These are phyloP conservation scores for Begonia peltatifolia DNA, from an alignment of 306 rosid species.

Conservation along the genomic window DNA sequence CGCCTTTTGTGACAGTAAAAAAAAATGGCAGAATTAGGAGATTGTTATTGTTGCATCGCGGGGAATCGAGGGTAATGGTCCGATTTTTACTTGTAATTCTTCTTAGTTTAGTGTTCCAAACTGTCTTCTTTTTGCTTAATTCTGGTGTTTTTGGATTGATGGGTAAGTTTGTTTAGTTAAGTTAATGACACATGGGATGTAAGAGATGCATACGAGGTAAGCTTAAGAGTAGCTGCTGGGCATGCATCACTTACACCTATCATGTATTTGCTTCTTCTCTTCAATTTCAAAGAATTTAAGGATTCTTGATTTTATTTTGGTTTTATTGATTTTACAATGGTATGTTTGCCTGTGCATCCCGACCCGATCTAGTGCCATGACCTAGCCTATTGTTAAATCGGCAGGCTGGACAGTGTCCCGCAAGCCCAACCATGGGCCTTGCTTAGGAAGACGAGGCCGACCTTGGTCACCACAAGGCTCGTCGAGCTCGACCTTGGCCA, in stretches of 20 bases:
- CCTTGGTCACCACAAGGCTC: too few relatives aligned
- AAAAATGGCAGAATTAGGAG: slow-evolving; percentile 45
- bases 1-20: slow-evolving; percentile 3
- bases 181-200: slow-evolving; percentile 57
- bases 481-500: too few relatives aligned
- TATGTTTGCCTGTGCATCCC: too few relatives aligned
- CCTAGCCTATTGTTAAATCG: too few relatives aligned
- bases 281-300: background rate
- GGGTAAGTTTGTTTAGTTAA: background rate
- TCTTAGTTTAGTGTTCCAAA: slow-evolving; percentile 14
- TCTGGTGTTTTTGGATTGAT: slow-evolving; percentile 4
- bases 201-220: slow-evolving; percentile 97
- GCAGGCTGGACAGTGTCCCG: too few relatives aligned
- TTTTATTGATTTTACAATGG: too few relatives aligned
- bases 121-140: slow-evolving; percentile 8
- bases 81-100: slow-evolving; percentile 28
- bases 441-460: too few relatives aligned
- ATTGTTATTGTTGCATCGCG: slow-evolving; percentile 80
- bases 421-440: too few relatives aligned
- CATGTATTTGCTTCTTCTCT: slow-evolving; percentile 27
- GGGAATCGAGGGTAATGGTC: slow-evolving; percentile 99
- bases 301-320: too few relatives aligned
- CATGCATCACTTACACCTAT: slow-evolving; percentile 97
- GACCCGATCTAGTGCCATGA: too few relatives aligned
- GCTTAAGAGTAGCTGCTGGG: slow-evolving; percentile 52